A percentile compares a stretch with the other conserved stretches of the same genome.
These are phyloP conservation scores for Termitomyces sp. DNA, from an alignment of 768 basidiomycete genomes.

Conservation along the genomic window DNA sequence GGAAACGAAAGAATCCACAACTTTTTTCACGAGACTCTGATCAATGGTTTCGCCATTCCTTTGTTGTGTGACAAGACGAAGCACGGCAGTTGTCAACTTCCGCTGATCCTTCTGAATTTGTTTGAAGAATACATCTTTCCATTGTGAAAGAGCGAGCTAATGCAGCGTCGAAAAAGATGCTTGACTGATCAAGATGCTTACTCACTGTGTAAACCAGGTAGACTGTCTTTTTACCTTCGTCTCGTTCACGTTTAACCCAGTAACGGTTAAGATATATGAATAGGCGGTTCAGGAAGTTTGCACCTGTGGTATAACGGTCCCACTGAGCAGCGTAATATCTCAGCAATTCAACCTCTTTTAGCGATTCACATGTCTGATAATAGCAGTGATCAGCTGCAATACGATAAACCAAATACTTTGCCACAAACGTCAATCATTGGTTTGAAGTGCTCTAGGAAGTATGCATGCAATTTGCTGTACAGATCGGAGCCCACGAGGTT, in stretches of 20 bases:
- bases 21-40: slow-evolving; percentile 93
- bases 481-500: slow-evolving; percentile 98
- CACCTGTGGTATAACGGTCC: slow-evolving; percentile 96
- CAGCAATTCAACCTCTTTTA: slow-evolving; percentile 87
- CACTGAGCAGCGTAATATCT: slow-evolving; percentile 92
- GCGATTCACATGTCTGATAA: slow-evolving; percentile 65
- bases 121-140: slow-evolving; percentile 89
- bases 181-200: slow-evolving; percentile 2
- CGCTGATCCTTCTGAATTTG: slow-evolving; percentile 75
- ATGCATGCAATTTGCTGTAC: slow-evolving; percentile 88
- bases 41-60: slow-evolving; percentile 95
- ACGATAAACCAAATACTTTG: not conserved
- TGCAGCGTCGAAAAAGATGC: not conserved
- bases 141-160: slow-evolving; percentile 90
- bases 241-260: slow-evolving; percentile 98
- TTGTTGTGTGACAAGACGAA: slow-evolving; percentile 88
- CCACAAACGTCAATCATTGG: slow-evolving; percentile 45
- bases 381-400: not conserved
- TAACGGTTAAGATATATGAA: slow-evolving; percentile 98
- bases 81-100: slow-evolving; percentile 82
- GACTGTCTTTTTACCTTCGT: slow-evolving; percentile 94
- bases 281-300: slow-evolving; percentile 92
- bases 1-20: slow-evolving; percentile 96
- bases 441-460: slow-evolving; percentile 83
- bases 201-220: slow-evolving; percentile 95